Evolutionary conservation across 2,329 filamentous ascomycete species (phyloP).

Genomic region (Ophiostoma piceae): DNA sequence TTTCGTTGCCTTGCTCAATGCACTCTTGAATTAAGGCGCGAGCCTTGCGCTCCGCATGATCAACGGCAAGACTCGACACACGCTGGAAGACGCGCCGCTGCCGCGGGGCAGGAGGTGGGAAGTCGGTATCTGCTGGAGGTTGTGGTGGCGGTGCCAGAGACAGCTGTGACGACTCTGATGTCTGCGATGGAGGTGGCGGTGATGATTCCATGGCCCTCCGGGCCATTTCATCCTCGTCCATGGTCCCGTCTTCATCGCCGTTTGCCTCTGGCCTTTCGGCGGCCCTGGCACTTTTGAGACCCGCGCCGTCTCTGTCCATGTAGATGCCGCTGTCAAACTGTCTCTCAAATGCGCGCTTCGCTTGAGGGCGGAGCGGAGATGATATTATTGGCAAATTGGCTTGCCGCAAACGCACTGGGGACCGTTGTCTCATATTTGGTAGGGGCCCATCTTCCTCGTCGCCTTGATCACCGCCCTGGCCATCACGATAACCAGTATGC

Average conservation of each 20-base stretch:
- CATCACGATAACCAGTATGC: neutral
- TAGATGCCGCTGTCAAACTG: constrained; percentile 63
- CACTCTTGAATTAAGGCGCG: constrained; percentile 46
- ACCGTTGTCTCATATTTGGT: neutral
- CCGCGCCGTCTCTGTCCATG: constrained; percentile 56
- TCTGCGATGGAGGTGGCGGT: constrained; percentile 54
- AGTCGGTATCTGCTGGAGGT: constrained; percentile 32
- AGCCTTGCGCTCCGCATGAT: constrained; percentile 43
- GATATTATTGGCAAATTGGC: constrained; percentile 17
- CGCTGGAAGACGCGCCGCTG: constrained; percentile 30
- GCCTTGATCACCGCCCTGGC: neutral
- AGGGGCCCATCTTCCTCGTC: neutral
- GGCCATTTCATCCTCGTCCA: constrained; percentile 30
- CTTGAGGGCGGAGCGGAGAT: constrained; percentile 25
- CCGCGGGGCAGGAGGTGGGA: constrained; percentile 38
- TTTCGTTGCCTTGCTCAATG: constrained; percentile 54
- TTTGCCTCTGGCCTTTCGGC: constrained; percentile 31
- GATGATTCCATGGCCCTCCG: constrained; percentile 32
- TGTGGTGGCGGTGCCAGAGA: constrained; percentile 34
- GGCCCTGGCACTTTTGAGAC: constrained; percentile 36
- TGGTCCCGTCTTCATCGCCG: constrained; percentile 35
- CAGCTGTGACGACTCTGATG: constrained; percentile 53
- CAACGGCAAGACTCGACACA: constrained; percentile 29
- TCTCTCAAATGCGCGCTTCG: constrained; percentile 46
- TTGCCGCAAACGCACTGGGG: neutral